Base-by-base conservation (phyloP, 2,329 filamentous ascomycete genomes). In the Thermothelomyces thermophilus region DNA sequence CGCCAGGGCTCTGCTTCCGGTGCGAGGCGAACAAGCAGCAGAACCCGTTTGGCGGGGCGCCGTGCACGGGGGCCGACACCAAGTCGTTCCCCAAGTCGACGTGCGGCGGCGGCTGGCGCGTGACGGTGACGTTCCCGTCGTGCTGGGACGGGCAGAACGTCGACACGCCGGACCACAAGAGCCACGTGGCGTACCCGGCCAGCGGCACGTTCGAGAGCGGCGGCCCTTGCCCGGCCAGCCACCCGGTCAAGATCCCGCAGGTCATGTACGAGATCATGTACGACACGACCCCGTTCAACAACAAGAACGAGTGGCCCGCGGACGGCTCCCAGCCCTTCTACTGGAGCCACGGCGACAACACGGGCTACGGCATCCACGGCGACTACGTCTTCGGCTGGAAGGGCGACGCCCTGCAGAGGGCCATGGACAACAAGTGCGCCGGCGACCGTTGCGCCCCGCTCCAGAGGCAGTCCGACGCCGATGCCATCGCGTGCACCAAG, bases 141-240 rank as follows among this genome's bases (percentile, higher is more conserved):
- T 80, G 77, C 68, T 80, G 77, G 77, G 70, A 80, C 53, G 77
- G 77, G 37, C 66, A 67, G 40, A 70, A 76, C 57, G 56, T 72
- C 46, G 75, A 79, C 58, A 66, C 66, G 8, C 53, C 67, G 0
- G 70, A 78, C 61, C 74, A 69, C 61, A 67, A 59, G 50, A 52
- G 46, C n/a, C 62, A 64, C 48, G 44, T 80, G 54, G 65, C 70
- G 2, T 80, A 79, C 56, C 76, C 75, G 3, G 41, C 46, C 3
- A 51, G 41, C 17, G 61, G 62, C 20, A 59, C 56, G 20, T 65
- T 65, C 48, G 61, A 63, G 53, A 50, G 44, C 47, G 56, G 56
- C 51, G 57, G 57, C 24, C 35, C 54, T 20, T 59, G 57, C 53
- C 57, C 57, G 26, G 13, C 48, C 3, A 51, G 30, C 14, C 57